Percentiles rank a stretch among this genome's conserved stretches.
These are phyloP conservation scores for Jackrogersella multiformis DNA, from an alignment of 495 filamentous ascomycete species.

Conservation along the genomic window DNA sequence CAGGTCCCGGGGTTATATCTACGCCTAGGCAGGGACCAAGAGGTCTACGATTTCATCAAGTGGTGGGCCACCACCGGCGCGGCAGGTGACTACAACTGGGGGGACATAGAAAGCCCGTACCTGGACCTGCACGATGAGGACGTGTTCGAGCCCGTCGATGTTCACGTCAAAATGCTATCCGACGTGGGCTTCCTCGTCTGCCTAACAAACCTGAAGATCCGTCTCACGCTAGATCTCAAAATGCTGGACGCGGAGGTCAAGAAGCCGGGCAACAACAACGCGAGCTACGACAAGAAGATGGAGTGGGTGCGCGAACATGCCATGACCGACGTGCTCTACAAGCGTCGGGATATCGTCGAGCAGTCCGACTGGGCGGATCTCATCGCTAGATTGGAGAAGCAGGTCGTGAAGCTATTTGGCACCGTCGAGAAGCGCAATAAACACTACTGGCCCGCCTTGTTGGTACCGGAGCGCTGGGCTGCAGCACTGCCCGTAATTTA, in stretches of 20 bases:
- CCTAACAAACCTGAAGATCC: slow-evolving; percentile 16
- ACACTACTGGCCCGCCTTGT: slow-evolving; percentile 20
- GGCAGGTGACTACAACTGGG: neutral
- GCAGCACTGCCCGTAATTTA: neutral
- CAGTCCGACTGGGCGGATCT: slow-evolving; percentile 6
- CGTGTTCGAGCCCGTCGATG: neutral
- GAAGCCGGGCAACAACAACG: slow-evolving; percentile 5
- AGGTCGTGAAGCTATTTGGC: neutral
- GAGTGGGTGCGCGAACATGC: slow-evolving; percentile 20
- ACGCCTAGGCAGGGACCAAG: slow-evolving; percentile 59
- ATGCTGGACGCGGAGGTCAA: slow-evolving; percentile 8
- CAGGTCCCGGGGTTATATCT: slow-evolving; percentile 54
- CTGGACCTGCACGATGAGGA: slow-evolving; percentile 15
- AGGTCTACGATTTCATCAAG: slow-evolving; percentile 64
- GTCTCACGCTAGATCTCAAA: slow-evolving; percentile 11
- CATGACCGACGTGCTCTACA: slow-evolving; percentile 13
- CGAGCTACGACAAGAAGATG: slow-evolving; percentile 28
- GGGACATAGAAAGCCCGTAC: neutral
- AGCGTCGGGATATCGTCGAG: slow-evolving; percentile 33
- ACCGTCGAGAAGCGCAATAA: neutral
- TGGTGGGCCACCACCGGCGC: slow-evolving; percentile 45
- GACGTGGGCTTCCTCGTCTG: neutral
- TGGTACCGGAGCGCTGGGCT: neutral
- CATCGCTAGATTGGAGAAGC: neutral
- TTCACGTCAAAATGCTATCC: neutral